Conservation (phyloP, 1,284 basidiomycete genomes). For the Marasmius fiardii region DNA sequence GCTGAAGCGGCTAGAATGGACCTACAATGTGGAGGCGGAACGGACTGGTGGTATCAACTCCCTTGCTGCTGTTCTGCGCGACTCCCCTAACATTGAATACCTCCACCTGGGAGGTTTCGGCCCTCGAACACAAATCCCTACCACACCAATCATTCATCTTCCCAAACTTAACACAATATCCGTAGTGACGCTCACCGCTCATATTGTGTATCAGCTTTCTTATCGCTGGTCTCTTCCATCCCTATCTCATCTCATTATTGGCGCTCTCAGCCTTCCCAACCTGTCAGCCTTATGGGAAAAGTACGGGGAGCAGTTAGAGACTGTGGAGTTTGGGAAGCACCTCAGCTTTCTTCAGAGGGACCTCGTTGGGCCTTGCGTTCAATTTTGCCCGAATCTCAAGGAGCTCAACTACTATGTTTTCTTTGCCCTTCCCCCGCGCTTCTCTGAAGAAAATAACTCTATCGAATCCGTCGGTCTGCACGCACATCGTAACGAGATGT, state of each 20-base stretch:
- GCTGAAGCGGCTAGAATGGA: slow-evolving; percentile 67
- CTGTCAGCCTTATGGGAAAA: slow-evolving; percentile 37
- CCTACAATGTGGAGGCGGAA: slow-evolving; percentile 56
- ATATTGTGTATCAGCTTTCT: slow-evolving; percentile 44
- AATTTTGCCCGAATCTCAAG: slow-evolving; percentile 41
- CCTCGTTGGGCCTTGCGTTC: slow-evolving; percentile 42
- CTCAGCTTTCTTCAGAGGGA: slow-evolving; percentile 49
- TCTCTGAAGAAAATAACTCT: slow-evolving; percentile 26
- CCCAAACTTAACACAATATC: slow-evolving; percentile 48
- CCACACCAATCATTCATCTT: slow-evolving; percentile 30
- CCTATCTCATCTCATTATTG: slow-evolving; percentile 45
- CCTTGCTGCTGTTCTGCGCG: slow-evolving; percentile 45
- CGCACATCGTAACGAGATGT: slow-evolving; percentile 38
- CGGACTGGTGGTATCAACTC: slow-evolving; percentile 66
- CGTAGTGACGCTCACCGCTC: slow-evolving; percentile 44
- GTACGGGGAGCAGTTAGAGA: slow-evolving; percentile 47
- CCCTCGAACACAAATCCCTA: slow-evolving; percentile 25
- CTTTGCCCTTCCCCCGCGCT: slow-evolving; percentile 40
- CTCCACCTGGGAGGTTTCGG: slow-evolving; percentile 52
- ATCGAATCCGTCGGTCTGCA: slow-evolving; percentile 49
- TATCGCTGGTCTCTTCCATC: slow-evolving; percentile 51
- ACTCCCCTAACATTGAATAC: slow-evolving; percentile 53
- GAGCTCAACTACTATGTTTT: slow-evolving; percentile 56
- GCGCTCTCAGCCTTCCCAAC: slow-evolving; percentile 29
- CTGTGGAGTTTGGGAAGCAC: slow-evolving; percentile 55